Conservation (phyloP, 495 filamentous ascomycete species). For the Talaromyces nanjingensis region DNA sequence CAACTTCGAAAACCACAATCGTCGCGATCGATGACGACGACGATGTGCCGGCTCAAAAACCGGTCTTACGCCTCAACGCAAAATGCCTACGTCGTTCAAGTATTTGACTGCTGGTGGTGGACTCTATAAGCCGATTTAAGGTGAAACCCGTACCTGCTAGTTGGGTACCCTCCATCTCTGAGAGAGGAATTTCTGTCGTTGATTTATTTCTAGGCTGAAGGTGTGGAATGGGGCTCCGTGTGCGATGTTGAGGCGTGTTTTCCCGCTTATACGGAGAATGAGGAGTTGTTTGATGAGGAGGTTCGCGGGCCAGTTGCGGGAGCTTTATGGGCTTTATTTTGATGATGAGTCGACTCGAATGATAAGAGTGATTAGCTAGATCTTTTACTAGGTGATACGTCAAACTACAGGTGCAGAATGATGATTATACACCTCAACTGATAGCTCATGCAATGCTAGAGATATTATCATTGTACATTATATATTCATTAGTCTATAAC, state of each 20-base stretch:
- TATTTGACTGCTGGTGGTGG: neutral
- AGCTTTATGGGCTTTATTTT: neutral
- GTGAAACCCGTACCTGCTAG: neutral
- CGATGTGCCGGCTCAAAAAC: no score
- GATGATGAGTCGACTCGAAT: no score
- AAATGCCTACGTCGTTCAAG: neutral
- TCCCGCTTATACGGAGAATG: neutral
- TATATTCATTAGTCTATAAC: neutral
- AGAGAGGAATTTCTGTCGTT: neutral
- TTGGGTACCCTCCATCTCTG: neutral
- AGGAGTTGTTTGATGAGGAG: neutral
- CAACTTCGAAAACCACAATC: neutral
- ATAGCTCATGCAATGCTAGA: neutral
- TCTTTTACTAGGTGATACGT: no score
- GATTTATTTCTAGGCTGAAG: neutral
- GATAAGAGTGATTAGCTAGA: no score
- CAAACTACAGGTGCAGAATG: neutral
- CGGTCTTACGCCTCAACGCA: neutral
- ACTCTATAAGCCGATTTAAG: neutral
- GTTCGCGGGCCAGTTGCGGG: neutral
- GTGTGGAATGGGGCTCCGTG: constrained; percentile 1
- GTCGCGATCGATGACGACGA: neutral
- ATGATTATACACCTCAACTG: neutral
- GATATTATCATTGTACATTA: neutral
- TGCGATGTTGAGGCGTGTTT: neutral